Percentiles rank a stretch among this genome's conserved stretches.
These are phyloP conservation scores for Mortierella sp. DNA, from an alignment of 371 early-diverging fungal species.

Conservation along the genomic window DNA sequence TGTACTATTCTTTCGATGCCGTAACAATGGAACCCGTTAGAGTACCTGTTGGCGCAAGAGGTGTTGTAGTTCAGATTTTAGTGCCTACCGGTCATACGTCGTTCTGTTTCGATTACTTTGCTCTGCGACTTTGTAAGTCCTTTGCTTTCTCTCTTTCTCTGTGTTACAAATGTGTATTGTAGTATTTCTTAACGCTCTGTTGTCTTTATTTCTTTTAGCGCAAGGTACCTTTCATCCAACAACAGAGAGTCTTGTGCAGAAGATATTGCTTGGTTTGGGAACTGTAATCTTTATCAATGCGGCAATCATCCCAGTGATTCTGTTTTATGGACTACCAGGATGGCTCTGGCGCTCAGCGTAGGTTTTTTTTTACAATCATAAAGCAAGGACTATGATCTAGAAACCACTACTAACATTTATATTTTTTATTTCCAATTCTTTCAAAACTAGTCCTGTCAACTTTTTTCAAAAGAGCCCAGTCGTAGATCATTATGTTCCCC, in stretches of 20 bases:
- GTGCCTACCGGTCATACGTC: slow-evolving; percentile 34
- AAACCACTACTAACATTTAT: background rate
- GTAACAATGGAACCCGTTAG: slow-evolving; percentile 23
- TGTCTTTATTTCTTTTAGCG: slow-evolving; percentile 15
- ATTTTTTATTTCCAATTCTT: background rate
- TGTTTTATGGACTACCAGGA: slow-evolving; percentile 49
- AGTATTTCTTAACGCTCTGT: background rate
- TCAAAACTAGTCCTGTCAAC: slow-evolving; percentile 38
- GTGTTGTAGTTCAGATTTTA: slow-evolving; percentile 39
- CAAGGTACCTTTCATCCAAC: slow-evolving; percentile 35
- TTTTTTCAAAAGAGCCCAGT: slow-evolving; percentile 57
- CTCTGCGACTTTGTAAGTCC: slow-evolving; percentile 45
- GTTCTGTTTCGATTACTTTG: slow-evolving; percentile 54
- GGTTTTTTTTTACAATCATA: slow-evolving; percentile 2
- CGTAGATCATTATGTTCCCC: slow-evolving; percentile 53
- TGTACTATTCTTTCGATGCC: slow-evolving; percentile 47
- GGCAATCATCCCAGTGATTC: slow-evolving; percentile 29
- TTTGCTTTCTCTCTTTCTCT: background rate
- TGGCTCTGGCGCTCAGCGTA: slow-evolving; percentile 57
- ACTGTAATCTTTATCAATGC: slow-evolving; percentile 39
- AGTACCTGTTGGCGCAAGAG: slow-evolving; percentile 41
- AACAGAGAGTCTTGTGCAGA: slow-evolving; percentile 27
- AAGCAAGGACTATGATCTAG: background rate
- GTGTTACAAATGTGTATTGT: no score
- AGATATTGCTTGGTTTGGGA: slow-evolving; percentile 35